A percentile compares a stretch with the other conserved stretches of the same genome.
Conservation (phyloP, 495 filamentous ascomycete species). For the Trichoderma erinaceum region DNA sequence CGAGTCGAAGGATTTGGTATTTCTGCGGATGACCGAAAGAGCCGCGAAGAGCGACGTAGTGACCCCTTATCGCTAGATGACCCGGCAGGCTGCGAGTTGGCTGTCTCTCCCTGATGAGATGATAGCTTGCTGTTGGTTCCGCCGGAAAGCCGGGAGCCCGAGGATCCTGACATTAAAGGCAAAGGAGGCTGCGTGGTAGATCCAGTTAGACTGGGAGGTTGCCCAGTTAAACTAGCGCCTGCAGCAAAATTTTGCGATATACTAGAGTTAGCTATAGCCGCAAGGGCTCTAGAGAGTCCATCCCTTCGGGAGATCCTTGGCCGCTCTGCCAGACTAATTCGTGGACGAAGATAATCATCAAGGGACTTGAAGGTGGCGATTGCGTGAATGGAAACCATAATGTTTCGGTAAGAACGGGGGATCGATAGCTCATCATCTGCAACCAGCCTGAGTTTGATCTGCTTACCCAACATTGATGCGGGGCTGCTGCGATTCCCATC, state of each 20-base stretch:
- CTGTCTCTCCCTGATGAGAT: neutral
- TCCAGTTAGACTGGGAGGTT: constrained; percentile 26
- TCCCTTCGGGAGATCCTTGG: constrained; percentile 67
- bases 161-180: constrained; percentile 20
- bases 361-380: constrained; percentile 97
- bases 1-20: constrained; percentile 44
- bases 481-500: constrained; percentile 90
- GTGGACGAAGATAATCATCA: constrained; percentile 90
- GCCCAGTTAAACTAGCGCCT: constrained; percentile 41
- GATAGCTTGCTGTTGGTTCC: constrained; percentile 34
- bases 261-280: constrained; percentile 73
- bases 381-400: constrained; percentile 97
- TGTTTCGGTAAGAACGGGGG: constrained; percentile 74
- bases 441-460: constrained; percentile 80
- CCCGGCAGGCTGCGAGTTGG: neutral
- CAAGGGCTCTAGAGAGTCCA: constrained; percentile 57
- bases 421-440: constrained; percentile 89
- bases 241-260: constrained; percentile 31
- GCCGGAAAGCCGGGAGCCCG: constrained; percentile 35
- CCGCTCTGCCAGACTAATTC: constrained; percentile 78
- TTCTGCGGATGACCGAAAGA: constrained; percentile 42
- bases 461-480: constrained; percentile 92
- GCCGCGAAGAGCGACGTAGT: constrained; percentile 49
- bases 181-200: constrained; percentile 29
- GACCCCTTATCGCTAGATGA: constrained; percentile 38